phyloP scores from a whole-genome alignment of 208 protist genomes.

The Trypanosoma platydactyli region DNA sequence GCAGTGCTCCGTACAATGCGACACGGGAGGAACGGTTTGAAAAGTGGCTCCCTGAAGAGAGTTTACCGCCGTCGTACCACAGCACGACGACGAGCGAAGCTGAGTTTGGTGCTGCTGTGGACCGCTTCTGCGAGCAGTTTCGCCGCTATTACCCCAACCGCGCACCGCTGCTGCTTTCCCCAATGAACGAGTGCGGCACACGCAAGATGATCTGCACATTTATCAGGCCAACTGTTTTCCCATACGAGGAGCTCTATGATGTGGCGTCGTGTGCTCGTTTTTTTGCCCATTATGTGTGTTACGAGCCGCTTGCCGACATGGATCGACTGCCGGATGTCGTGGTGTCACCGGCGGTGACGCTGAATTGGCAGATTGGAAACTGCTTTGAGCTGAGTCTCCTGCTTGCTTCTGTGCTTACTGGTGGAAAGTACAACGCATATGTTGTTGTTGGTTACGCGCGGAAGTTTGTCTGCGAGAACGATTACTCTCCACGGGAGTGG shows the following conservation, averaged over 20 bases:
- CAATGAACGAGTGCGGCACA: conserved; percentile 72
- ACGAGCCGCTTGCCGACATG: conserved; percentile 72
- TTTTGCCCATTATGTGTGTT: conserved; percentile 83
- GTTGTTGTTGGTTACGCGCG: conserved; percentile 89
- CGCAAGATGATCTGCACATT: conserved; percentile 92
- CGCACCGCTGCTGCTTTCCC: conserved; percentile 67
- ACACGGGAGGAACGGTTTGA: conserved; percentile 40
- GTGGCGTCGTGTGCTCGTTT: conserved; percentile 59
- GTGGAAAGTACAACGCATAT: conserved; percentile 90
- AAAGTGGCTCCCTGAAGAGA: conserved; percentile 34
- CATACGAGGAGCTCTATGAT: conserved; percentile 82
- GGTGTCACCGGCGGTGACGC: conserved; percentile 81
- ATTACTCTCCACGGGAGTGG: conserved; percentile 58
- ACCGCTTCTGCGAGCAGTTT: conserved; percentile 71
- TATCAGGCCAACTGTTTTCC: conserved; percentile 79
- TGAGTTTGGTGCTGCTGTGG: conserved; percentile 46
- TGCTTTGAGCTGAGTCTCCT: conserved; percentile 86
- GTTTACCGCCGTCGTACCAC: conserved; percentile 69
- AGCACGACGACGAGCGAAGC: conserved; percentile 76
- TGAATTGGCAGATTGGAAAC: conserved; percentile 89
- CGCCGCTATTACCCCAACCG: conserved; percentile 79
- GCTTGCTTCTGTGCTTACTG: conserved; percentile 80
- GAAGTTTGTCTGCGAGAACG: conserved; percentile 69
- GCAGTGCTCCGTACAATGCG: conserved; percentile 10
- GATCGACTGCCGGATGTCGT: conserved; percentile 68